phyloP scores from a whole-genome alignment of 73 alveolate species.

The Paramecium primaurelia region DNA sequence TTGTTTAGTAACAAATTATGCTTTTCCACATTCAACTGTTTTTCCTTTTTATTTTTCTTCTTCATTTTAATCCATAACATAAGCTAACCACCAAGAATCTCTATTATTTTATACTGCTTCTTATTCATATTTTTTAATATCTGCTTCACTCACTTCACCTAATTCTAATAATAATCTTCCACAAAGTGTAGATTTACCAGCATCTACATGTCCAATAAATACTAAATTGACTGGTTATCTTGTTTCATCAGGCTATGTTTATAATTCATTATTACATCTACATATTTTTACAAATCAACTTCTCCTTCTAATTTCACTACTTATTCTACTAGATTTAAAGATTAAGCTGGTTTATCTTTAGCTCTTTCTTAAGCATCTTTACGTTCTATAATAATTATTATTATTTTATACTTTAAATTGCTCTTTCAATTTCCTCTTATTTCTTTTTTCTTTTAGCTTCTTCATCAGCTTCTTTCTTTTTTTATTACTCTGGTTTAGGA shows the following conservation, averaged over 20 bases:
- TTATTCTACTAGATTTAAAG: conserved; percentile 12
- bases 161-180: conserved; percentile 82
- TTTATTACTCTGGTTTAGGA: conserved; percentile 37
- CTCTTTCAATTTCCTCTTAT: conserved; percentile 42
- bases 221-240: conserved; percentile 91
- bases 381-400: conserved; percentile 3
- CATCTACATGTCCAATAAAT: conserved; percentile 97
- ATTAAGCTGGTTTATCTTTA: not conserved
- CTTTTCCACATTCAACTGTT: conserved; percentile 99
- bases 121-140: conserved; percentile 86
- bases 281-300: conserved; percentile 73
- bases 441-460: conserved; percentile 61
- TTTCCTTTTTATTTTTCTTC: conserved; percentile 98
- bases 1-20: conserved; percentile 91
- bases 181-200: conserved; percentile 96
- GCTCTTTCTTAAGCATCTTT: conserved; percentile 14
- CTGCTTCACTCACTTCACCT: conserved; percentile 94
- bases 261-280: conserved; percentile 34
- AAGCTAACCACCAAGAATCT: conserved; percentile 98
- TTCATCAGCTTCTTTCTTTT: conserved; percentile 62
- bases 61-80: conserved; percentile 94
- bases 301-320: conserved; percentile 67
- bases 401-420: not conserved
- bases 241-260: conserved; percentile 80
- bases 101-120: conserved; percentile 95